phyloP scores from a whole-genome alignment of 2,329 filamentous ascomycete species.

The Aspergillus sp. region DNA sequence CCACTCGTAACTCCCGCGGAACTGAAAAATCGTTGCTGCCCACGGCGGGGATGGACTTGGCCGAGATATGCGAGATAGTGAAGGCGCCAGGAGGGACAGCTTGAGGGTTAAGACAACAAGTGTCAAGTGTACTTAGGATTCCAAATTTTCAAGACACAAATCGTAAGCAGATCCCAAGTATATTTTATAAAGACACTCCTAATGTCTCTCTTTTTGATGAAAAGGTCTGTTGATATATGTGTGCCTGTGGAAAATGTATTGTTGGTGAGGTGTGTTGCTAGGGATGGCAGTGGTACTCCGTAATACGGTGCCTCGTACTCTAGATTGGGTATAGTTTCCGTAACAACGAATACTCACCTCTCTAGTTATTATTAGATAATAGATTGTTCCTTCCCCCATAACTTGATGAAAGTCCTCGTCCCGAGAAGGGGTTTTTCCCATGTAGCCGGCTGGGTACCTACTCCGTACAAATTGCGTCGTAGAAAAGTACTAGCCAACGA shows the following conservation, averaged over 20 bases:
- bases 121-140: background rate
- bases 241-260: background rate
- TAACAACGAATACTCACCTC: background rate
- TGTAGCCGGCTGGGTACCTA: too few species aligned
- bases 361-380: background rate
- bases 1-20: background rate
- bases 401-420: background rate
- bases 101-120: background rate
- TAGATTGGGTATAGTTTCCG: conserved; percentile 7
- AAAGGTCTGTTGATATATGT: background rate
- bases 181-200: background rate
- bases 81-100: background rate
- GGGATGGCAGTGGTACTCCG: conserved; percentile 2
- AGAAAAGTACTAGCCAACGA: background rate
- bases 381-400: background rate
- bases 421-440: too few species aligned
- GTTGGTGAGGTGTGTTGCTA: background rate
- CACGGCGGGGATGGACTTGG: background rate
- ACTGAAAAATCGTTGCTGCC: background rate
- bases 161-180: background rate
- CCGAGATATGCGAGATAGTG: background rate
- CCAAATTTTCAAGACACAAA: background rate
- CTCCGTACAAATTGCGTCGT: too few species aligned
- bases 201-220: background rate
- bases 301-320: background rate